phyloP scores from a whole-genome alignment of 1,284 basidiomycete genomes.

The Leccinum pallidistipes region DNA sequence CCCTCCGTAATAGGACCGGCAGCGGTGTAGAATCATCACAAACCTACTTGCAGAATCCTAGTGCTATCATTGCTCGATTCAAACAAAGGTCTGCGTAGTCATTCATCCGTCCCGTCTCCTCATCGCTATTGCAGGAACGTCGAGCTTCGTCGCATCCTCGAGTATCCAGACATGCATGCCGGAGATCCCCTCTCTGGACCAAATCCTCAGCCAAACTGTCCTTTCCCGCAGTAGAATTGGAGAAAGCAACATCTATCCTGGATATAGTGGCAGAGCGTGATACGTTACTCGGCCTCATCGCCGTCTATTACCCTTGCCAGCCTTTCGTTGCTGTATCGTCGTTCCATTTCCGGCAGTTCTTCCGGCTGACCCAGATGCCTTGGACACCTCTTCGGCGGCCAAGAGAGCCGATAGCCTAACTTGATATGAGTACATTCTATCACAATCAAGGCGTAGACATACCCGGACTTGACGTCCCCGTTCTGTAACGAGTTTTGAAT shows the following conservation, averaged over 20 bases:
- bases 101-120: constrained; percentile 7
- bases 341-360: constrained; percentile 21
- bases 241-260: neutral
- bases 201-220: constrained; percentile 9
- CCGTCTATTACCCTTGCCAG: constrained; percentile 29
- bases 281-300: constrained; percentile 23
- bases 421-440: constrained; percentile 12
- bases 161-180: constrained; percentile 40
- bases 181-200: constrained; percentile 9
- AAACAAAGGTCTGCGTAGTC: constrained; percentile 54
- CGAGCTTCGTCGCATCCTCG: constrained; percentile 54
- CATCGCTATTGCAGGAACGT: constrained; percentile 47
- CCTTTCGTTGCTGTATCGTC: constrained; percentile 32
- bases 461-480: constrained; percentile 63
- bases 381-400: constrained; percentile 33
- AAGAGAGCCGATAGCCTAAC: constrained; percentile 43
- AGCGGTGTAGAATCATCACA: constrained; percentile 38
- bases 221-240: constrained; percentile 5
- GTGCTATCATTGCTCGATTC: constrained; percentile 54
- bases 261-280: neutral
- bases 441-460: constrained; percentile 15
- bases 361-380: constrained; percentile 18
- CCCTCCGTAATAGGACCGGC: constrained; percentile 8
- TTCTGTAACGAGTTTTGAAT: constrained; percentile 59
- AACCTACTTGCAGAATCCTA: constrained; percentile 47